These are phyloP conservation scores for Geranomyces variabilis DNA, from an alignment of 192 early-diverging fungal genomes.

Conservation along the genomic window DNA sequence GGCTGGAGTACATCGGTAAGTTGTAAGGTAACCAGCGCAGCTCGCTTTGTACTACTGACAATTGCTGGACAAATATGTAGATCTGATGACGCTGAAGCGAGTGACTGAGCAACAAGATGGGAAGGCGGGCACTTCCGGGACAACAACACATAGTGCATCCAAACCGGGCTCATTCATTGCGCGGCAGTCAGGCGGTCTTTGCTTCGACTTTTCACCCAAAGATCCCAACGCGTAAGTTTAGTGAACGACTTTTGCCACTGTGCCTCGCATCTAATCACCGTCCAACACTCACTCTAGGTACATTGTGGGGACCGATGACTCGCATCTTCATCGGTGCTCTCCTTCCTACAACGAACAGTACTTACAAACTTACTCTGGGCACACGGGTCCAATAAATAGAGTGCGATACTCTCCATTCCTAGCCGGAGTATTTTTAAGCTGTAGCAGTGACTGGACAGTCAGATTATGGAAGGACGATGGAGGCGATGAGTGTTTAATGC, in stretches of 20 bases:
- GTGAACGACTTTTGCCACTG: too few species aligned
- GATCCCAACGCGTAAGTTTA: slow-evolving; percentile 56
- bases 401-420: slow-evolving; percentile 62
- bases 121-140: slow-evolving; percentile 11
- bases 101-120: slow-evolving; percentile 53
- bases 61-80: slow-evolving; percentile 21
- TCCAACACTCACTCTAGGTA: slow-evolving; percentile 40
- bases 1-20: slow-evolving; percentile 57
- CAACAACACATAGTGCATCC: slow-evolving; percentile 17
- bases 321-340: slow-evolving; percentile 61
- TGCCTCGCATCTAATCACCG: not conserved
- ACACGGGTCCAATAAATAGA: slow-evolving; percentile 60
- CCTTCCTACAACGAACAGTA: slow-evolving; percentile 68
- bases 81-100: slow-evolving; percentile 63
- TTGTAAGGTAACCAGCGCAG: not conserved
- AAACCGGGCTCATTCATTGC: slow-evolving; percentile 58
- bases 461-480: slow-evolving; percentile 59
- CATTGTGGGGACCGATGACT: slow-evolving; percentile 64
- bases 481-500: slow-evolving; percentile 50
- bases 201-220: slow-evolving; percentile 64
- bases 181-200: slow-evolving; percentile 58
- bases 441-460: slow-evolving; percentile 61
- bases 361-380: slow-evolving; percentile 54
- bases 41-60: not conserved
- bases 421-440: slow-evolving; percentile 50